Evolutionary conservation across 2,329 filamentous ascomycete genomes (phyloP).

Genomic region (Exophiala sideris): DNA sequence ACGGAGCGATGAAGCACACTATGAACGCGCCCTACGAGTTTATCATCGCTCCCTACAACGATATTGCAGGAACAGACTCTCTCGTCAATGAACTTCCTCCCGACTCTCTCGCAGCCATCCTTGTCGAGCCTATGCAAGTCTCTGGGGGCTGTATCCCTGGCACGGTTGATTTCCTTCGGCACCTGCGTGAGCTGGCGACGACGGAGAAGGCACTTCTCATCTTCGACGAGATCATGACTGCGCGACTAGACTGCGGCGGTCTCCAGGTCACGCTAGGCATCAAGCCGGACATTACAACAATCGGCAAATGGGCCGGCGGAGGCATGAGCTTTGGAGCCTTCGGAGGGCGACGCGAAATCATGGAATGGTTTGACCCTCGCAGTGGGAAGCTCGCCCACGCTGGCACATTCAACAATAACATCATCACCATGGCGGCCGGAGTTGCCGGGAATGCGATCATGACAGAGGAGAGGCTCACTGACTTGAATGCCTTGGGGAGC

Average conservation of each 20-base stretch:
- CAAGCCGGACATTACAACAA: conserved; percentile 58
- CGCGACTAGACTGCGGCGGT: conserved; percentile 53
- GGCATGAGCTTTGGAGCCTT: conserved; percentile 66
- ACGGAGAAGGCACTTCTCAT: background rate
- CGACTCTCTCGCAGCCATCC: background rate
- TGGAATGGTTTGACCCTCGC: conserved; percentile 36
- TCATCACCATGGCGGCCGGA: conserved; percentile 29
- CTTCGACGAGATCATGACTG: conserved; percentile 30
- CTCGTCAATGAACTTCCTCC: background rate
- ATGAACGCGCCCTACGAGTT: conserved; percentile 2
- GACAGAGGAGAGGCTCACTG: conserved; percentile 16
- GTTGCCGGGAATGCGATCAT: conserved; percentile 34
- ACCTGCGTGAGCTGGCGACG: background rate
- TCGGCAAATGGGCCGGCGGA: conserved; percentile 66
- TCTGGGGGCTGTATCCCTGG: conserved; percentile 1
- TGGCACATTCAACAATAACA: conserved; percentile 11
- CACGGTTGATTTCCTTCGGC: background rate
- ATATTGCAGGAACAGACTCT: background rate
- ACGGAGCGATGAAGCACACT: background rate
- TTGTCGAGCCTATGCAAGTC: conserved; percentile 3
- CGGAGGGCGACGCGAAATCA: conserved; percentile 57
- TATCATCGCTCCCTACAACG: conserved; percentile 1
- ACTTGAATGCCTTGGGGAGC: conserved; percentile 30
- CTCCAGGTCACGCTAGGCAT: conserved; percentile 40
- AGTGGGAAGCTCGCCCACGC: background rate